Evolutionary conservation across 2,329 filamentous ascomycete genomes (phyloP), one percentile per base, ranked within the genome.

Genomic region (Paramyrothecium roridum): DNA sequence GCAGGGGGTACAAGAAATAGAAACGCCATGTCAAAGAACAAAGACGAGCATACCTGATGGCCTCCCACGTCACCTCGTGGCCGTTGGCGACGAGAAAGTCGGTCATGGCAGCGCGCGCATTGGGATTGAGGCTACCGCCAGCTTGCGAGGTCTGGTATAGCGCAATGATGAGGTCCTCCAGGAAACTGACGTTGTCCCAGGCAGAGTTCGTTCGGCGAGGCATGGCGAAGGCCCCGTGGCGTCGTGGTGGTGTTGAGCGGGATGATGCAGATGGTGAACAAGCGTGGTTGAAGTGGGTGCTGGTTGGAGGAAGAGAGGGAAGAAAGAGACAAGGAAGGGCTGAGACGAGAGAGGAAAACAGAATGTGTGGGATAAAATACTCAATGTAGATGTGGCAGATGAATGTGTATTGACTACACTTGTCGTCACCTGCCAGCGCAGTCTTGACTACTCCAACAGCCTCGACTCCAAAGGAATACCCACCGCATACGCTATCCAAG

Each of bases 41-140:
- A 54, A 30, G 37, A 8, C 22, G 8, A 10, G 67, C 74, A 47
- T 70, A 79, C 78, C 77, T 75, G 51, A 80, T 68, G 1, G 66
- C 74, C 30, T 80, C 72, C 75, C 76, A 80, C 3, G 72, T 73
- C n/a, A 74, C 71, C 7, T 58, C 56, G 52, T 71, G 65, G 8
- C 74, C 69, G 7, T 59, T 60, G 13, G 58, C 46, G n/a, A 65
- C 59, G 54, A 78, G 65, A n/a, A 67, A 67, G 8, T 57, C 57
- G 48, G 69, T 63, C 50, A 79, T 62, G 1, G 61, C 62, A 0
- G 66, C 63, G 52, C 69, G 70, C 34, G 66, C 58, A 23, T 66
- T 56, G 16, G 65, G 50, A 16, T 56, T 62, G 55, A 76, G 64
- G 13, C 56, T 63, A 10, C 61, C 63, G n/a, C 60, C 56, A 1